Percentiles rank a stretch among this genome's conserved stretches.
These are phyloP conservation scores for Aspergillus uvarum DNA, from an alignment of 2,329 filamentous ascomycete genomes.

Conservation along the genomic window DNA sequence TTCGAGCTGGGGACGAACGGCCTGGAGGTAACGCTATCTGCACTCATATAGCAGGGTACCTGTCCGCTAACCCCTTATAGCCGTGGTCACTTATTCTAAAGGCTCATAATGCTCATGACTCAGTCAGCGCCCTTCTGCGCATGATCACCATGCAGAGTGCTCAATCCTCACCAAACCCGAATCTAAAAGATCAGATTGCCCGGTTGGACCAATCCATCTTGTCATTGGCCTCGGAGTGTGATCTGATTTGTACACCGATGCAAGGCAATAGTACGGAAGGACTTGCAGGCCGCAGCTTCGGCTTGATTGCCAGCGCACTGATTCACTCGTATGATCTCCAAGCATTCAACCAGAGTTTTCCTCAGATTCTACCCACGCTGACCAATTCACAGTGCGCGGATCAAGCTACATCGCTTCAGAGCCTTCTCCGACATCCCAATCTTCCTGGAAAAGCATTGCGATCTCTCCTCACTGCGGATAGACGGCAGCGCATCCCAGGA, in stretches of 20 bases:
- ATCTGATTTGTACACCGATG: slow-evolving; percentile 7
- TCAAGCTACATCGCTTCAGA: slow-evolving; percentile 24
- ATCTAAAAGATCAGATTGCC: not conserved
- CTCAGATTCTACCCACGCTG: not conserved
- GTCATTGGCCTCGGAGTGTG: slow-evolving; percentile 2
- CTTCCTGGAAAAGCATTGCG: slow-evolving; percentile 26
- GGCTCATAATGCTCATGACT: not conserved
- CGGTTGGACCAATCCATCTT: not conserved
- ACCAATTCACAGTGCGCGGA: slow-evolving; percentile 17
- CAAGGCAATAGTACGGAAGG: not conserved
- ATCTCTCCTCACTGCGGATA: slow-evolving; percentile 14
- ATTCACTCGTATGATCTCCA: slow-evolving; percentile 16
- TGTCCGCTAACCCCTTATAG: slow-evolving; percentile 9
- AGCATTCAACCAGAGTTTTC: not conserved
- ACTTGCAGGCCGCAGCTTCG: slow-evolving; percentile 17
- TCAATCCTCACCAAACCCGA: not conserved
- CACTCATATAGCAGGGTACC: not conserved
- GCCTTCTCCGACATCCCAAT: slow-evolving; percentile 27
- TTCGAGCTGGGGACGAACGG: slow-evolving; percentile 13
- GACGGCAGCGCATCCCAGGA: not conserved
- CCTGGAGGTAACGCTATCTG: slow-evolving; percentile 18
- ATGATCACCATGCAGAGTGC: not conserved
- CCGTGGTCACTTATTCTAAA: slow-evolving; percentile 18
- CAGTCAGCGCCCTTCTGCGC: not conserved
- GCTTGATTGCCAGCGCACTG: slow-evolving; percentile 19